These are phyloP conservation scores for Solanum ossicruentum DNA, from an alignment of 257 asterid species.

Conservation along the genomic window DNA sequence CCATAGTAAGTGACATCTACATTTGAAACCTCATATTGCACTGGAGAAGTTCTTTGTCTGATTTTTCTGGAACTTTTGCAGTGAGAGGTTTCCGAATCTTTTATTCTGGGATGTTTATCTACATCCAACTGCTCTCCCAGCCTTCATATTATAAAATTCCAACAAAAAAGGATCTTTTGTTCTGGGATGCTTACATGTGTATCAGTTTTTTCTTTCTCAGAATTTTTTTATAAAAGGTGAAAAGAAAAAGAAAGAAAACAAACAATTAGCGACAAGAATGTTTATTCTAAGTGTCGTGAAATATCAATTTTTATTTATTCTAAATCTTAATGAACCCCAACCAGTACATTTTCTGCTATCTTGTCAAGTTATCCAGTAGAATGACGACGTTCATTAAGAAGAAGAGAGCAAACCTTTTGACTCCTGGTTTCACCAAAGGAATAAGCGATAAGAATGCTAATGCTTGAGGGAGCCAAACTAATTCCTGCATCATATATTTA, in stretches of 20 bases:
- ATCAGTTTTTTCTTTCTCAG: not conserved
- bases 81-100: not conserved
- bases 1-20: conserved; percentile 42
- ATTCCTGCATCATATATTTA: not conserved
- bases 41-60: not conserved
- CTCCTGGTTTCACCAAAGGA: not conserved
- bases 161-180: not conserved
- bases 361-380: not conserved
- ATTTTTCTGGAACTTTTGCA: not conserved
- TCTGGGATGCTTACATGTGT: not conserved
- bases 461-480: not conserved
- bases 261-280: not conserved
- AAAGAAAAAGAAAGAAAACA: not conserved
- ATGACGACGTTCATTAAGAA: not conserved
- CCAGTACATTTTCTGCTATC: not conserved
- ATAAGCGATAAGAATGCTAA: not conserved
- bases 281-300: not conserved
- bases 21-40: not conserved
- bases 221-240: not conserved
- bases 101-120: not conserved
- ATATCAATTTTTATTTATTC: not conserved
- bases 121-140: not conserved
- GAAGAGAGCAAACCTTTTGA: not conserved
- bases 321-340: not conserved
- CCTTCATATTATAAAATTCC: not conserved